A percentile compares a stretch with the other conserved stretches of the same genome.
Evolutionary conservation across 2,329 filamentous ascomycete genomes (phyloP).

Genomic region (Fusarium sp.): DNA sequence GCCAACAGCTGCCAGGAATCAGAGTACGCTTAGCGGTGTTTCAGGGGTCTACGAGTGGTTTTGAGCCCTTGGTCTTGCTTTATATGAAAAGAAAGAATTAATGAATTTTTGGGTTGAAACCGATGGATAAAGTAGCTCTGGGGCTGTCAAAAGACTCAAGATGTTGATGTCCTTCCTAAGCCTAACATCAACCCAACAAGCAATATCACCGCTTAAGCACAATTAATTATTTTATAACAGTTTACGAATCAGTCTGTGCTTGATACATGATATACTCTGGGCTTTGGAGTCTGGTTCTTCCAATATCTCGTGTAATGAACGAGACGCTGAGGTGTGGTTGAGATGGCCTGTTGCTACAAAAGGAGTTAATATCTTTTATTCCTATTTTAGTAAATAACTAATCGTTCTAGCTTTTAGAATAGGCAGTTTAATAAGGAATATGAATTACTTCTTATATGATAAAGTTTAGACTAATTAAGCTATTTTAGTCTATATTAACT

Average conservation of each 20-base stretch:
- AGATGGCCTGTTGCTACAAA: too few relatives aligned
- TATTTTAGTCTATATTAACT: not conserved
- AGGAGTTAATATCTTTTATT: not conserved
- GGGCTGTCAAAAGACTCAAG: not conserved
- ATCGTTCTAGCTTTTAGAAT: not conserved
- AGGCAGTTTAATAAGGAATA: not conserved
- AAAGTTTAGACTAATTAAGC: not conserved
- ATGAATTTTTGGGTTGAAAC: not conserved
- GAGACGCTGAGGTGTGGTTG: not conserved
- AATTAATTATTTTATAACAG: too few relatives aligned
- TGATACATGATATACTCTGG: not conserved
- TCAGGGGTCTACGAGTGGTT: not conserved
- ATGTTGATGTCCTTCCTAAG: not conserved
- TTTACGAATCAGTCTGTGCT: not conserved
- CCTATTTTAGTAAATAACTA: not conserved
- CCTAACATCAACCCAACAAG: not conserved
- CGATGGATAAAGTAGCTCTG: not conserved
- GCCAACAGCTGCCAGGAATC: constrained; percentile 1
- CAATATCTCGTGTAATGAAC: not conserved
- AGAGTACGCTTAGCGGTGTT: not conserved
- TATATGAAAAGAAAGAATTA: not conserved
- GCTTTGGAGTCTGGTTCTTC: not conserved
- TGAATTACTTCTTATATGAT: not conserved
- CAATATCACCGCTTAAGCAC: not conserved
- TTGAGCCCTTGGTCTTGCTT: not conserved